Base-by-base conservation (phyloP, 2,329 filamentous ascomycete species). In the Pseudodiploospora longispora region DNA sequence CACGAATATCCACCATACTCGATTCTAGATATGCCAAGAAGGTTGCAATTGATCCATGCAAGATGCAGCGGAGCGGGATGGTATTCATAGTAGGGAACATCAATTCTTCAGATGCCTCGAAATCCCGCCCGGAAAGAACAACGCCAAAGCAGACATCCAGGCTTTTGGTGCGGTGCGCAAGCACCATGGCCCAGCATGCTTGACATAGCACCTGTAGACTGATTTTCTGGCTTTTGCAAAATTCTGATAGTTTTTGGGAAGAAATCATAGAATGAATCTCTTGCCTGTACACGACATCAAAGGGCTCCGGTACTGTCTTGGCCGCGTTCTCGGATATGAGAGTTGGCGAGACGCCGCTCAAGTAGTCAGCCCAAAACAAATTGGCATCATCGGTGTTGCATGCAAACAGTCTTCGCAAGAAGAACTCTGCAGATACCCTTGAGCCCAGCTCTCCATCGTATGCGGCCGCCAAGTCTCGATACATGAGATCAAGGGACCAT, bases 1-100 rank as follows among this genome's bases (percentile, higher is more conserved):
- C 75, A n/a, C 79, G 69, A 30, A 88, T 75, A 27, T 74, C 73
- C 2, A 73, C 70, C 62, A 86, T 76, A 48, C 77, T 83, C 2
- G 82, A 75, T 56, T 95, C 88, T 51, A 89, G 72, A 55, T 90
- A 85, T 9, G 69, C 71, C 29, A 95, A 64, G 64, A 94, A 82
- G 1, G 81, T 74, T 1, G 61, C 51, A 0, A 76, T 65, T 0
- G 73, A 80, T 2, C 87, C 87, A 53, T 93, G 85, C 3, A 95
- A 60, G 3, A 90, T 72, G 2, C 76, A 76, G 8, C 89, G 75
- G 6, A 95, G 71, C 0, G 84, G 78, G 0, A 95, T 81, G 0
- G 90, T 95, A 57, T 95, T 96, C 86, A 96, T 95, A 0, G 85
- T 87, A 0, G 90, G 91, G 55, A 95, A 96, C 57, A 90, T 72